Conservation (phyloP, 2,329 filamentous ascomycete genomes). For the Aotearoamyces nothofagi region DNA sequence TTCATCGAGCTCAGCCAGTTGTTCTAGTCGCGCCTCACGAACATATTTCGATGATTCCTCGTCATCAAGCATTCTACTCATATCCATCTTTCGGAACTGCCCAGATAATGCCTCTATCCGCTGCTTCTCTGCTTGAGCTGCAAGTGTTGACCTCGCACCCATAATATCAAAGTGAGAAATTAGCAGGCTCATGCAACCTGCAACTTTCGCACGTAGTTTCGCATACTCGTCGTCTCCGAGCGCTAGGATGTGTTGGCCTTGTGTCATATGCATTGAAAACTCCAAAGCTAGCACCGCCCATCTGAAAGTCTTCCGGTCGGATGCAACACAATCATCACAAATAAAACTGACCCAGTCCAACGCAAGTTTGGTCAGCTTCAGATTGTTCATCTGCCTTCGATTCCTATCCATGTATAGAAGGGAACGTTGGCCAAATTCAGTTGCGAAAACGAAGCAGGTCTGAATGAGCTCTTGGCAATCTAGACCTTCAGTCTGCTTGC, state of each 20-base stretch:
- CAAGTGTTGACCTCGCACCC: conserved; percentile 84
- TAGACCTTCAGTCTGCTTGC: conserved; percentile 67
- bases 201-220: conserved; percentile 71
- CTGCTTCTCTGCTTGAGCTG: conserved; percentile 87
- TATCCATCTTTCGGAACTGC: conserved; percentile 63
- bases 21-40: conserved; percentile 57
- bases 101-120: conserved; percentile 66
- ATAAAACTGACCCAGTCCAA: conserved; percentile 98
- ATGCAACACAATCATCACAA: conserved; percentile 88
- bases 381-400: conserved; percentile 88
- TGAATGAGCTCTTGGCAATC: conserved; percentile 94
- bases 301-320: conserved; percentile 88
- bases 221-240: conserved; percentile 81
- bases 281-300: conserved; percentile 94
- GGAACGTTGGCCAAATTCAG: conserved; percentile 91
- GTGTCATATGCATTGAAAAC: conserved; percentile 94
- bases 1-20: conserved; percentile 64
- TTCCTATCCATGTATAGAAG: conserved; percentile 94
- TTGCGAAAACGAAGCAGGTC: conserved; percentile 97
- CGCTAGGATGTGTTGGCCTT: conserved; percentile 82
- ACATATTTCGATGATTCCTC: conserved; percentile 70
- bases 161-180: conserved; percentile 99
- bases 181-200: conserved; percentile 90
- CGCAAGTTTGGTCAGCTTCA: conserved; percentile 83
- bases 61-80: conserved; percentile 60